Conservation (phyloP, 495 filamentous ascomycete genomes). For the Thozetella sp. region DNA sequence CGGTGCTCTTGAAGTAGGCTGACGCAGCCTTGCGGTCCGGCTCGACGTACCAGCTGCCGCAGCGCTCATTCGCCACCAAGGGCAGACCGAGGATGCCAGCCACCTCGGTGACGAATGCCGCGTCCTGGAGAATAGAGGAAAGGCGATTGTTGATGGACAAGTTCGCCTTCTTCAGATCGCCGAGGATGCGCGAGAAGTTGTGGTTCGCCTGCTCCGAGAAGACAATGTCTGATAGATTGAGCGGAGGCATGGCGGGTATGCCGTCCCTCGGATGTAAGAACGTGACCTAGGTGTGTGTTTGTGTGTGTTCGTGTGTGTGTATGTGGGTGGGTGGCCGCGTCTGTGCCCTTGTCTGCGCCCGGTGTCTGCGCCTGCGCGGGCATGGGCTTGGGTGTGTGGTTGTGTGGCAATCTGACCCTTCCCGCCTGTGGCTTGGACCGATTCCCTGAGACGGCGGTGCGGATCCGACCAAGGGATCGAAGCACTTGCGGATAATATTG, state of each 20-base stretch:
- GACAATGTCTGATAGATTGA: constrained; percentile 40
- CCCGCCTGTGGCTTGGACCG: too few species aligned
- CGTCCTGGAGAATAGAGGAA: constrained; percentile 68
- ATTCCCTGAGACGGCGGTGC: neutral
- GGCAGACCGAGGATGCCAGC: constrained; percentile 60
- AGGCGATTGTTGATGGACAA: constrained; percentile 81
- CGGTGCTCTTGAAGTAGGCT: constrained; percentile 97
- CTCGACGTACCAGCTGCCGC: constrained; percentile 93
- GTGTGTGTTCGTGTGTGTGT: too few species aligned
- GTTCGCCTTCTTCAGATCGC: constrained; percentile 69
- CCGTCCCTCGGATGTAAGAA: neutral
- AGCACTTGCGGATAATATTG: too few species aligned
- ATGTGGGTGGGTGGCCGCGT: too few species aligned
- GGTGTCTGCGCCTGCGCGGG: too few species aligned
- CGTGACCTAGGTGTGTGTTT: too few species aligned
- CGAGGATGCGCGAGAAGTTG: constrained; percentile 55
- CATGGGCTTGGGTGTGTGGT: too few species aligned
- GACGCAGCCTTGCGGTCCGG: constrained; percentile 65
- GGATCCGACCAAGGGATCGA: too few species aligned
- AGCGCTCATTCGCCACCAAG: constrained; percentile 89
- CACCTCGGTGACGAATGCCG: constrained; percentile 63
- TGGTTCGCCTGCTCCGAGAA: constrained; percentile 53
- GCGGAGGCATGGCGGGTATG: constrained; percentile 12
- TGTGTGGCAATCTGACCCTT: too few species aligned
- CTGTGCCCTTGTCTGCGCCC: too few species aligned